Conservation (phyloP, 1,284 basidiomycete genomes). For the Xerocomus minutiporus region DNA sequence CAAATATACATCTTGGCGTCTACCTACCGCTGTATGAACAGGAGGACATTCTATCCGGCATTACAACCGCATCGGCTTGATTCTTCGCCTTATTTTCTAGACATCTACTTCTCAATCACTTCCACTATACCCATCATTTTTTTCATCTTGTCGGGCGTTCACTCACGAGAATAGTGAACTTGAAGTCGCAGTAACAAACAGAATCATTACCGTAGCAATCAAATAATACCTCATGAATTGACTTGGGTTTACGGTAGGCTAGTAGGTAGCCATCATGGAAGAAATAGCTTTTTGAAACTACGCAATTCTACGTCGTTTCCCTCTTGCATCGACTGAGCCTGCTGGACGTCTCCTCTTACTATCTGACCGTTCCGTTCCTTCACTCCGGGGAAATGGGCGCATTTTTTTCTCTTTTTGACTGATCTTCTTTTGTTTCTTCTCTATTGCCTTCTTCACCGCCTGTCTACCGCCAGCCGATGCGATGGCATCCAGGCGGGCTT, state of each 20-base stretch:
- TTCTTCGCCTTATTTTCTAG: constrained; percentile 21
- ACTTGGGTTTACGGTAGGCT: background rate
- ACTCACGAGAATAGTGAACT: constrained; percentile 22
- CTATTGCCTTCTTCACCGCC: constrained; percentile 83
- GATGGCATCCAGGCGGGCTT: constrained; percentile 74
- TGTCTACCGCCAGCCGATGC: constrained; percentile 69
- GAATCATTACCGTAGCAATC: constrained; percentile 28
- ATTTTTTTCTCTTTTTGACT: constrained; percentile 87
- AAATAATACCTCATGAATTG: constrained; percentile 25
- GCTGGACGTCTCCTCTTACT: constrained; percentile 16
- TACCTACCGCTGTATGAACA: constrained; percentile 72
- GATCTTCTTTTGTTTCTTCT: constrained; percentile 85
- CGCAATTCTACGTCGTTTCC: constrained; percentile 24
- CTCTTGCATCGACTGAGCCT: constrained; percentile 6
- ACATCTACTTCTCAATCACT: constrained; percentile 19
- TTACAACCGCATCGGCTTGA: constrained; percentile 22
- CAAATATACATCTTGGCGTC: constrained; percentile 67
- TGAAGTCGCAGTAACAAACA: constrained; percentile 29
- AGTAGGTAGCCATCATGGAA: background rate
- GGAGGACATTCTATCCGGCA: constrained; percentile 45
- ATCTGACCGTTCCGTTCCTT: background rate
- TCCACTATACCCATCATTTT: constrained; percentile 30
- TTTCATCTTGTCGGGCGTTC: constrained; percentile 28
- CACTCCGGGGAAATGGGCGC: constrained; percentile 55
- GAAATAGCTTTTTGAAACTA: constrained; percentile 3